These are phyloP conservation scores for Erodium maritimum DNA, from an alignment of 345 rosid species.

Conservation along the genomic window DNA sequence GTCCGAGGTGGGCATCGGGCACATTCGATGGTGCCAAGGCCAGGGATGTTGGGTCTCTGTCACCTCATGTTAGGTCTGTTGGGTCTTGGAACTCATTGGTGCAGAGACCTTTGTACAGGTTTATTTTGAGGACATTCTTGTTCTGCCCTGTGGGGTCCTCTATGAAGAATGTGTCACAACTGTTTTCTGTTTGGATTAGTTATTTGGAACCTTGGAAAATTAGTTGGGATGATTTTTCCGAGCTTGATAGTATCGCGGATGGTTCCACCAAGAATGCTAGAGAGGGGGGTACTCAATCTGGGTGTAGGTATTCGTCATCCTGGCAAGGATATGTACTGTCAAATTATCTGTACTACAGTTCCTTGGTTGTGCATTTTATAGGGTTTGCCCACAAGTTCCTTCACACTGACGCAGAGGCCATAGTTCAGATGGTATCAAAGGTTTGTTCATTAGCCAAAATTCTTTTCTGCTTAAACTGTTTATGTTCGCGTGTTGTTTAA, in stretches of 20 bases:
- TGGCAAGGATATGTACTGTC: conserved; percentile 76
- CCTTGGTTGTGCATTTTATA: conserved; percentile 82
- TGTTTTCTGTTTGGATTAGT: conserved; percentile 66
- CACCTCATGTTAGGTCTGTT: conserved; percentile 19
- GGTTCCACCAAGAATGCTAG: conserved; percentile 28
- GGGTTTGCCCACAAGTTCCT: conserved; percentile 97
- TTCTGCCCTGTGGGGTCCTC: conserved; percentile 65
- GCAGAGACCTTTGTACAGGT: conserved; percentile 77
- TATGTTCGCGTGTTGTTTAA: background rate
- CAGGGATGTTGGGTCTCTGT: conserved; percentile 23
- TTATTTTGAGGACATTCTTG: conserved; percentile 64
- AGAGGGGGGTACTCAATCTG: conserved; percentile 25
- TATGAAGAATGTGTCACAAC: conserved; percentile 72
- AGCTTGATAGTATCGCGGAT: conserved; percentile 40
- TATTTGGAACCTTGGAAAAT: conserved; percentile 77
- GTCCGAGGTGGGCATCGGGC: conserved; percentile 30
- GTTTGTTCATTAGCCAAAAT: conserved; percentile 27
- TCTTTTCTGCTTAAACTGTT: conserved; percentile 2
- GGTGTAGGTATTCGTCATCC: conserved; percentile 35
- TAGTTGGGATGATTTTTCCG: conserved; percentile 47
- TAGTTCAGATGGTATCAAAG: conserved; percentile 83
- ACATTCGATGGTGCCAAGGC: conserved; percentile 24
- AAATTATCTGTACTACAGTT: conserved; percentile 79
- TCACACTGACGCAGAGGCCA: conserved; percentile 62
- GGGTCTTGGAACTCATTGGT: conserved; percentile 59